A percentile compares a stretch with the other conserved stretches of the same genome.
Conservation (phyloP, 441 rosid species). For the Populus hybrid region DNA sequence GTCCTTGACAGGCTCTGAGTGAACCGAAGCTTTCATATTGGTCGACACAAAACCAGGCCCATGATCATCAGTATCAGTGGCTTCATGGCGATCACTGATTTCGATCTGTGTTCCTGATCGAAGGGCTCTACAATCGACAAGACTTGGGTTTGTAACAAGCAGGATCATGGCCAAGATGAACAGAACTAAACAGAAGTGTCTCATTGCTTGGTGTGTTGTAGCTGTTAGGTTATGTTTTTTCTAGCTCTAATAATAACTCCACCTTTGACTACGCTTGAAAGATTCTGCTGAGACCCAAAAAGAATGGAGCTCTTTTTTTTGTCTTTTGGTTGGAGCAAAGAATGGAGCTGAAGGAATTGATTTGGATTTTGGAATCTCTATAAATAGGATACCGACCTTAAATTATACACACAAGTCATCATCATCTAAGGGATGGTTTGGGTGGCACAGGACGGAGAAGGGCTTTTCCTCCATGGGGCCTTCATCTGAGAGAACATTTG, state of each 20-base stretch:
- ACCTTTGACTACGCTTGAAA: constrained; percentile 7
- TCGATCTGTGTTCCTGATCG: constrained; percentile 14
- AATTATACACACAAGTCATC: background rate
- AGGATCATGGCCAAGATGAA: constrained; percentile 26
- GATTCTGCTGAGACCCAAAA: constrained; percentile 26
- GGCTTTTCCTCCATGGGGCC: constrained; percentile 38
- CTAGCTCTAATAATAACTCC: background rate
- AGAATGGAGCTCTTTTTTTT: constrained; percentile 18
- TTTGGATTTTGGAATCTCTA: constrained; percentile 43
- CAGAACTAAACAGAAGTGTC: constrained; percentile 34
- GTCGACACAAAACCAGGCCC: constrained; percentile 18
- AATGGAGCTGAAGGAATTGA: constrained; percentile 38
- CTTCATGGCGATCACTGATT: constrained; percentile 7
- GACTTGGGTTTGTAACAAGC: constrained; percentile 29
- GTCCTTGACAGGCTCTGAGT: constrained; percentile 19
- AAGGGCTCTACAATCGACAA: constrained; percentile 36
- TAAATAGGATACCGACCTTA: constrained; percentile 40
- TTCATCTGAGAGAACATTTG: constrained; percentile 28
- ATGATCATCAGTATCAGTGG: background rate
- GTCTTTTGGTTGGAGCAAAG: constrained; percentile 21
- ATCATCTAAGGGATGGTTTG: constrained; percentile 28
- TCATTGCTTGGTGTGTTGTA: constrained; percentile 24
- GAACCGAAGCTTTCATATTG: background rate
- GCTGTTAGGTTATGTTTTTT: background rate
- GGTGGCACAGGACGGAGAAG: constrained; percentile 49